phyloP scores from a whole-genome alignment of 202 grass and related monocot genomes.

The Hordeum pubiflorum region DNA sequence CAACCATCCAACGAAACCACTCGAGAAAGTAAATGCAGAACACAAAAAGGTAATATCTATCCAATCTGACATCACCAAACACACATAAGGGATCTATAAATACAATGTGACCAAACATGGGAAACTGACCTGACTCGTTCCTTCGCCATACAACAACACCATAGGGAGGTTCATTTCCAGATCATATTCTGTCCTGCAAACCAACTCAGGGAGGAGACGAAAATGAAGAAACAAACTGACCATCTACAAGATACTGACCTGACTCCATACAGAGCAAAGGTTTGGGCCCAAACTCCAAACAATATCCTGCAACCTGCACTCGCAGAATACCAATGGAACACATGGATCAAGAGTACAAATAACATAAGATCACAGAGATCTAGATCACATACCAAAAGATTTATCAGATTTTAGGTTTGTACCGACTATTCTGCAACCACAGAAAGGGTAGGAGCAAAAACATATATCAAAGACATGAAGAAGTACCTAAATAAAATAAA shows the following conservation, averaged over 20 bases:
- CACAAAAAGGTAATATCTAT: no score
- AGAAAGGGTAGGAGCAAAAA: background rate
- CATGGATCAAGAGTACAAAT: background rate
- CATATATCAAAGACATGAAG: background rate
- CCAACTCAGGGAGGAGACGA: background rate
- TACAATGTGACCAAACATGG: no score
- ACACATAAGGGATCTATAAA: no score
- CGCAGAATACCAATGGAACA: background rate
- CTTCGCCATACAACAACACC: background rate
- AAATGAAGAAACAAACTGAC: background rate
- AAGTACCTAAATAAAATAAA: background rate
- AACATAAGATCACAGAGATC: background rate
- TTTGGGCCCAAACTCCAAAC: background rate
- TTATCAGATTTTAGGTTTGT: no score
- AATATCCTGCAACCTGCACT: background rate
- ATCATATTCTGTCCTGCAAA: background rate
- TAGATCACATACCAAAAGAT: no score
- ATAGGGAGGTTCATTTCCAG: background rate
- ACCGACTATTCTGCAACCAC: background rate
- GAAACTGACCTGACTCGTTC: background rate
- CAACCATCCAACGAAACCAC: no score
- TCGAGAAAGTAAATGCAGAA: no score
- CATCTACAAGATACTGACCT: background rate
- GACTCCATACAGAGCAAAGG: background rate
- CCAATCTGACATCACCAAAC: no score